Conservation (phyloP, 2,329 filamentous ascomycete species). For the Fusarium piperis region DNA sequence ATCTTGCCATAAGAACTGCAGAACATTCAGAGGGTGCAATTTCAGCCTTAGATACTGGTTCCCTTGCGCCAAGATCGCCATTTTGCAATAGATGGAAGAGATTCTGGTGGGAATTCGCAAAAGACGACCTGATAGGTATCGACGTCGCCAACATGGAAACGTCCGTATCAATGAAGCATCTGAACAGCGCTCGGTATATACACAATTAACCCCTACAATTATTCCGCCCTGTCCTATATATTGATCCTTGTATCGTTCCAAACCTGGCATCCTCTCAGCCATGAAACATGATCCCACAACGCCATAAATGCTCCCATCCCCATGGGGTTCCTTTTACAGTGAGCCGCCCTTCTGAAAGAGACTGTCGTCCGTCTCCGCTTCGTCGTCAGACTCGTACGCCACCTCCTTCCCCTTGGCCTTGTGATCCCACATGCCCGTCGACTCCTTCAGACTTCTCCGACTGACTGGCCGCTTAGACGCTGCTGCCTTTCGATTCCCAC, state of each 20-base stretch:
- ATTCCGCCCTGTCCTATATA: constrained; percentile 27
- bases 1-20: not conserved
- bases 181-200: constrained; percentile 24
- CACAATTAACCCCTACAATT: constrained; percentile 30
- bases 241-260: not conserved
- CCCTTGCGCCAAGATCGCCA: not conserved
- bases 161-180: not conserved
- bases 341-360: constrained; percentile 53
- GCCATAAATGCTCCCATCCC: constrained; percentile 34
- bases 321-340: constrained; percentile 44
- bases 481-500: constrained; percentile 40
- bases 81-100: not conserved
- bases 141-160: not conserved
- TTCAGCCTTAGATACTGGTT: not conserved
- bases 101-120: not conserved
- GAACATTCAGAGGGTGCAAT: not conserved
- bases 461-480: constrained; percentile 50
- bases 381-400: constrained; percentile 50
- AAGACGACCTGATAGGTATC: not conserved
- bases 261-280: constrained; percentile 1
- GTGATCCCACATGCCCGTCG: constrained; percentile 42
- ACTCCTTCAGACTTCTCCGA: constrained; percentile 55
- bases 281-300: constrained; percentile 22
- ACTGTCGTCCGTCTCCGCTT: constrained; percentile 44
- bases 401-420: constrained; percentile 62